Percentiles rank a stretch among this genome's conserved stretches.
Evolutionary conservation across 768 basidiomycete species (phyloP).

Genomic region (Termitomyces sp.): DNA sequence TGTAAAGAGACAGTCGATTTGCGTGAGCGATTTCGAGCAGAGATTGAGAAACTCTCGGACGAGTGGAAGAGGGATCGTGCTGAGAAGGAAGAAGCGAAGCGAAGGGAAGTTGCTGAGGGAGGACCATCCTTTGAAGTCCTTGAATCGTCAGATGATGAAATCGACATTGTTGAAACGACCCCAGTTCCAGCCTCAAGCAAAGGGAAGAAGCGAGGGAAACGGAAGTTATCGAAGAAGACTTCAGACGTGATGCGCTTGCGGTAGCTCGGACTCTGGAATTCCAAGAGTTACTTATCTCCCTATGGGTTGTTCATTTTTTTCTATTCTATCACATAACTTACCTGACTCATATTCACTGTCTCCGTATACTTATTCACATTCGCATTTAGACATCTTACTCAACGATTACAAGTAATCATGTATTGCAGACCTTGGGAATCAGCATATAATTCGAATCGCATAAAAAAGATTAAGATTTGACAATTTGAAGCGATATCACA

Average conservation of each 20-base stretch:
- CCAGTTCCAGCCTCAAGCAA: constrained; percentile 12
- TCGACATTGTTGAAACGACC: constrained; percentile 35
- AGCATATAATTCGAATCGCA: neutral
- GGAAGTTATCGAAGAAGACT: constrained; percentile 7
- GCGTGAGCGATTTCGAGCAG: constrained; percentile 38
- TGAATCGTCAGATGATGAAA: constrained; percentile 35
- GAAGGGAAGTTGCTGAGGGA: constrained; percentile 27
- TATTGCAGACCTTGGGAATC: constrained; percentile 8
- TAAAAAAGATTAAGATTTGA: neutral
- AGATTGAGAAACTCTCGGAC: constrained; percentile 44
- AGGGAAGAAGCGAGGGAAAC: constrained; percentile 7
- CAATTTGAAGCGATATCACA: neutral
- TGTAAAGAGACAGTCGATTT: constrained; percentile 38
- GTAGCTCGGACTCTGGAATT: neutral
- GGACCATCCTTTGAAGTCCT: constrained; percentile 16
- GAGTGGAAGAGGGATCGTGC: constrained; percentile 47
- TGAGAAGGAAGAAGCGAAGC: constrained; percentile 31
- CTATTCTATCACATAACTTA: constrained; percentile 1
- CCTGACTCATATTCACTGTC: neutral
- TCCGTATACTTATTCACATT: neutral
- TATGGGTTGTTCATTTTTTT: neutral
- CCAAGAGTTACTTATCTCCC: neutral
- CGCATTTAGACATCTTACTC: constrained; percentile 1
- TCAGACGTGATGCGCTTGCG: constrained; percentile 7
- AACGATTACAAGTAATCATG: constrained; percentile 4